Evolutionary conservation across 2,329 filamentous ascomycete genomes (phyloP).

Genomic region (Aulographum hederae): DNA sequence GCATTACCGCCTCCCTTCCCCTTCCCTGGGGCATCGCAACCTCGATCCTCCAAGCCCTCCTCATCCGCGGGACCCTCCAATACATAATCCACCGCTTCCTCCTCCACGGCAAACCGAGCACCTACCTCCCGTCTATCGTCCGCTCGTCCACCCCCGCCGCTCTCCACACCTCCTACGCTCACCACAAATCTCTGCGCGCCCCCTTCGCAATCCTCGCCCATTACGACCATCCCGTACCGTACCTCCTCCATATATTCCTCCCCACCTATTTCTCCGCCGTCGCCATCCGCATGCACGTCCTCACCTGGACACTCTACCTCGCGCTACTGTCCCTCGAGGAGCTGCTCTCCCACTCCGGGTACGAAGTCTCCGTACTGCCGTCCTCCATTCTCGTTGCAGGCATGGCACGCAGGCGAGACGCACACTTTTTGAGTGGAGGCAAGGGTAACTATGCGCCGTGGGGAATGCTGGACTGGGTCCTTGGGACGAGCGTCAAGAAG

Average conservation of each 20-base stretch:
- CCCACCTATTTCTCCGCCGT: constrained; percentile 9
- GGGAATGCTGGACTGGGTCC: constrained; percentile 4
- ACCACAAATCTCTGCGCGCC: constrained; percentile 1
- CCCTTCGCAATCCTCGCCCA: constrained; percentile 4
- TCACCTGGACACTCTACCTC: constrained; percentile 10
- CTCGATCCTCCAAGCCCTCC: constrained; percentile 32
- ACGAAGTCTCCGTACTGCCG: constrained; percentile 3
- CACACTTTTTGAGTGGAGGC: constrained; percentile 3
- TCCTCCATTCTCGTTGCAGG: constrained; percentile 2
- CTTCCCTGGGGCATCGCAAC: constrained; percentile 42
- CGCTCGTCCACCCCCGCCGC: constrained; percentile 11
- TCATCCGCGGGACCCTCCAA: constrained; percentile 43
- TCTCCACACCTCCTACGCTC: constrained; percentile 2
- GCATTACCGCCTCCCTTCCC: constrained; percentile 39
- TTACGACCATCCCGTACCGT: constrained; percentile 5
- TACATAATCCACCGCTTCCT: constrained; percentile 59
- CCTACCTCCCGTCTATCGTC: constrained; percentile 13
- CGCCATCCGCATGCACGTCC: constrained; percentile 19
- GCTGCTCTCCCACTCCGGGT: constrained; percentile 4
- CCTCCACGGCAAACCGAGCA: constrained; percentile 51
- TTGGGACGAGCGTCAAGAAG: constrained; percentile 4
- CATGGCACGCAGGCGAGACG: constrained; percentile 4
- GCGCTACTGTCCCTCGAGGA: constrained; percentile 4
- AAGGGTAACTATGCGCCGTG: constrained; percentile 4
- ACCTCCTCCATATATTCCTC: constrained; percentile 5